Base-by-base conservation (phyloP, 2,329 filamentous ascomycete species). In the Tolypocladium inflatum region DNA sequence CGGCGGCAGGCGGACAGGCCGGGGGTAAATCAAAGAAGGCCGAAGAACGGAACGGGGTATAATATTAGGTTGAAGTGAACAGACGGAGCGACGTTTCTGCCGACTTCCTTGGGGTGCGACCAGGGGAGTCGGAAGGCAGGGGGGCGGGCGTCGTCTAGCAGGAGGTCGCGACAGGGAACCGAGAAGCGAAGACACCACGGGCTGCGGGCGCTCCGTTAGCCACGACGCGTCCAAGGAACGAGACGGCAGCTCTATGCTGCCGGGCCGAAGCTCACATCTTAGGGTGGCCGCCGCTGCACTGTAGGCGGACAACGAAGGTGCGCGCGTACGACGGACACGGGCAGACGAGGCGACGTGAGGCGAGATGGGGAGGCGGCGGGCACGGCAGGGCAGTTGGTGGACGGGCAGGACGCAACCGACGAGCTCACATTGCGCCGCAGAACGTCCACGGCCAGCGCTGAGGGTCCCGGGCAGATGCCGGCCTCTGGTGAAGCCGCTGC, bases 391-490 rank as follows among this genome's bases (percentile, higher is more conserved):
- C 51, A 41, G 50, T 21, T 13, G 52, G 43, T 26, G 38, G n/a
- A 55, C 42, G 60, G 45, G 55, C 48, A 56, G 33, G 48, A 57
- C 54, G 53, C 55, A 54, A n/a, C 56, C 54, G 51, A 56, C 59
- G 55, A 45, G 58, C 54, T 63, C 57, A 60, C 61, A 63, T 63
- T 51, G 61, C 62, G 62, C 58, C 59, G 52, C 57, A 51, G 64
- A 63, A 60, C 60, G 57, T 55, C 50, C 21, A 42, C 54, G 55
- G 54, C 37, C 41, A 53, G 41, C 50, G 30, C 11, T 11, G 37
- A 51, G 41, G 8, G 21, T n/a, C 23, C 53, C 11, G 45, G 35
- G 30, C 7, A 48, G 38, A 38, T 45, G 54, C 30, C 7, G 30
- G 30, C 41, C 23, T 35, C 33, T 35, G 38, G 26, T 13, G 26